These are phyloP conservation scores for Neurospora sp. DNA, from an alignment of 495 filamentous ascomycete genomes.

Conservation along the genomic window DNA sequence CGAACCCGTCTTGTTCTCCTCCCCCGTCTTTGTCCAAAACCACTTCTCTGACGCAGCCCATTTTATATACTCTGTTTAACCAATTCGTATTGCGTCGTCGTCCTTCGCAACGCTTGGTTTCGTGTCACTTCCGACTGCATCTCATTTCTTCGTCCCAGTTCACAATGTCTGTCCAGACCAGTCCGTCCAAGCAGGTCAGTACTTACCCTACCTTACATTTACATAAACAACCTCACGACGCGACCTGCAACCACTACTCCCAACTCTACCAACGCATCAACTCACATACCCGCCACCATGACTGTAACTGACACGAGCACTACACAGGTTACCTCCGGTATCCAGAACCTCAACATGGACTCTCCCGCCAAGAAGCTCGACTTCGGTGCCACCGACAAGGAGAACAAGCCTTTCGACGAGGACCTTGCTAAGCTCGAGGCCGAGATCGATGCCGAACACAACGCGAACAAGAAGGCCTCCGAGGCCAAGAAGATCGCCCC, in stretches of 20 bases:
- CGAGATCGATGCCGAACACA: conserved; percentile 41
- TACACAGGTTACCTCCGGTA: conserved; percentile 66
- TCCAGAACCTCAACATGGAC: conserved; percentile 88
- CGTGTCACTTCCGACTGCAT: not conserved
- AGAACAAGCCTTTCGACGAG: conserved; percentile 60
- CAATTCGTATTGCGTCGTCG: not conserved
- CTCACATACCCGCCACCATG: conserved; percentile 1
- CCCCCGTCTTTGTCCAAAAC: conserved; percentile 8
- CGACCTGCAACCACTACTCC: not conserved
- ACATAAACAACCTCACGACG: conserved; percentile 1
- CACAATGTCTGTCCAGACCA: conserved; percentile 62
- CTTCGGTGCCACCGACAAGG: conserved; percentile 65
- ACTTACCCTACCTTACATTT: not conserved
- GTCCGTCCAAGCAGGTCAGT: conserved; percentile 80
- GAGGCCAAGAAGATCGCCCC: conserved; percentile 43
- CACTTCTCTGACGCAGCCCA: not conserved
- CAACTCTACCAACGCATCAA: conserved; percentile 6
- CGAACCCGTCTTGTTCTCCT: conserved; percentile 4
- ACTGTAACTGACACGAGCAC: conserved; percentile 27
- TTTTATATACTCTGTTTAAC: not conserved
- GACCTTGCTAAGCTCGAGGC: conserved; percentile 46
- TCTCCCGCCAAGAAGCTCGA: conserved; percentile 84
- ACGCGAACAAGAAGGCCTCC: conserved; percentile 41
- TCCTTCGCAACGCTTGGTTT: not conserved
- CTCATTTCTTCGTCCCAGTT: conserved; percentile 3